Evolutionary conservation across 2,329 filamentous ascomycete species (phyloP), one percentile per base, ranked within the genome.

Genomic region (Fusarium fracticaudum): DNA sequence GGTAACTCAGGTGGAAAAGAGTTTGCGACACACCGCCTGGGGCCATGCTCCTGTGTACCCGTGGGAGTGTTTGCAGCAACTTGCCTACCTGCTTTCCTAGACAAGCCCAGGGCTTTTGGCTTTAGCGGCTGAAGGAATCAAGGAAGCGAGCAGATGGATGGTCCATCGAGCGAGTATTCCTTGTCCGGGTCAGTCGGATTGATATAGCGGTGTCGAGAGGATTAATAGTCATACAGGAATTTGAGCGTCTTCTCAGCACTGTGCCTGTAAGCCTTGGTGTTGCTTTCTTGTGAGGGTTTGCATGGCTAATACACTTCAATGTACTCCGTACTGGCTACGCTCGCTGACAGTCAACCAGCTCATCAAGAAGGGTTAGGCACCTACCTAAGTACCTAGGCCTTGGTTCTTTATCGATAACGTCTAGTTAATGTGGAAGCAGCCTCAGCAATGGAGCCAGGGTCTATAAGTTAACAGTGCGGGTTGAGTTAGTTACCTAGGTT

Each of bases 41-140:
- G 65, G 61, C 53, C 68, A 68, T 75, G 62, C 64, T 73, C 51
- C 43, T 75, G 60, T 72, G 71, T 69, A 76, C 60, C 53, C 64
- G 53, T 66, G 75, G 73, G 75, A 77, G 75, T 77, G 72, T 66
- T 77, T 77, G 69, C 74, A 76, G 60, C 76, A 71, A 68, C 43
- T 55, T 55, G 38, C 37, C 51, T 29, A 68, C 55, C n/a, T 48
- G 26, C 51, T 40, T 29, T 53, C 55, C 24, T 29, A 37, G 43
- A 38, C 43, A 48, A 68, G 67, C 41, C 53, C 37, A 41, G 60
- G 53, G 60, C 67, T 38, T 63, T 70, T 59, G 55, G 41, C 43
- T 59, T 48, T 74, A 75, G 72, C 60, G 72, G 68, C 72, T 73
- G 65, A 73, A 57, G 59, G 72, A 73, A 73, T 59, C 69, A 72